Base-by-base conservation (phyloP, 2,329 filamentous ascomycete genomes). In the Claviceps sp. region DNA sequence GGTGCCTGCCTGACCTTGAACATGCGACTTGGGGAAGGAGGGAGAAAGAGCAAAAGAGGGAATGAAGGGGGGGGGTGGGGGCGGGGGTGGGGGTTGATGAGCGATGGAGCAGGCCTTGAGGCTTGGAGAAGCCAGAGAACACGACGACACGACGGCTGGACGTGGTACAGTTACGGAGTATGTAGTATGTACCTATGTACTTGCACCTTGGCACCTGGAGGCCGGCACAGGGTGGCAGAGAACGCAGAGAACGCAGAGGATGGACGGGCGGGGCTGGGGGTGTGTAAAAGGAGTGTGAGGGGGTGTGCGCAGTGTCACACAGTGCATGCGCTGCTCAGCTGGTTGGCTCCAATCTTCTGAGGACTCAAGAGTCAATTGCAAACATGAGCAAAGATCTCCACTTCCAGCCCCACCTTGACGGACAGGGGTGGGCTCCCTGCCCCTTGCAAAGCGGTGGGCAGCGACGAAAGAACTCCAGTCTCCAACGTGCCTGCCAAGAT, bases 61-160 rank as follows among this genome's bases (percentile, higher is more conserved):
- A 38, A 47, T 5, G 37, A 9, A 22, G 36, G 46, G 22, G 4
- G 37, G 38, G 22, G 22, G 24, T 2, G 11, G 47, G 20, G 20
- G 20, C 2, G 20, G 20, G 20, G 20, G 20, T 2, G 37, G 26
- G 44, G 20, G 2, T 16, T 30, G 26, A 30, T 30, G 26, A 30
- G 26, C 30, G 9, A 34, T 11, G 3, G 30, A 34, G 30, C 30
- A 34, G 2, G 26, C 9, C 9, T 26, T n/a, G n/a, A n/a, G n/a
- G n/a, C n/a, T n/a, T 26, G 47, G 48, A 44, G 41, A 30, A 45
- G 48, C 48, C 41, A 45, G 41, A 34, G 41, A 50, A 18, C 41
- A 44, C 41, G 20, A 49, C 48, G 42, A 24, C 34, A 30, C 26
- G 45, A 38, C 34, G 45, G 45, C 45, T 30, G 45, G 26, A 20